These are phyloP conservation scores for Austroboletus novae-zelandiae DNA, from an alignment of 1,284 basidiomycete genomes.

Conservation along the genomic window DNA sequence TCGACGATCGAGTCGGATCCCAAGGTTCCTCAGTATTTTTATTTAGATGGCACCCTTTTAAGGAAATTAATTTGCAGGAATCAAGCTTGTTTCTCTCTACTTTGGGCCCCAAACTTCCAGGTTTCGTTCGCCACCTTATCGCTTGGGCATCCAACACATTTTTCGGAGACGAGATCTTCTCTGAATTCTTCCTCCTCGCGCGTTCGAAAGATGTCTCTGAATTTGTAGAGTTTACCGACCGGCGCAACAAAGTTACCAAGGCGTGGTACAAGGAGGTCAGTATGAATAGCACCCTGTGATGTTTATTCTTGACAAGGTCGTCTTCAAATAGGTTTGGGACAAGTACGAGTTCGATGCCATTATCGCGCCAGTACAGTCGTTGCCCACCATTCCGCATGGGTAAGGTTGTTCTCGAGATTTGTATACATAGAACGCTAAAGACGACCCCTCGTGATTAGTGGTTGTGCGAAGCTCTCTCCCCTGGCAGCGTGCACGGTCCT, in stretches of 20 bases:
- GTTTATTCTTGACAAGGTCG: background rate
- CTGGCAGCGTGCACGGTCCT: constrained; percentile 51
- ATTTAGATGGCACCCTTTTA: background rate
- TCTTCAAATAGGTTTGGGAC: constrained; percentile 57
- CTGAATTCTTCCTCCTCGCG: constrained; percentile 43
- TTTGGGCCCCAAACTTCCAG: constrained; percentile 60
- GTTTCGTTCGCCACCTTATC: constrained; percentile 48
- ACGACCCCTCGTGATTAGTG: constrained; percentile 32
- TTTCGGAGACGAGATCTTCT: constrained; percentile 57
- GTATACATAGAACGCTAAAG: background rate
- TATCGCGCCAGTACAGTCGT: constrained; percentile 70
- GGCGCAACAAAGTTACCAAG: constrained; percentile 50
- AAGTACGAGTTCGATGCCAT: constrained; percentile 69
- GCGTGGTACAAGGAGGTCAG: constrained; percentile 59
- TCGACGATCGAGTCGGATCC: constrained; percentile 70
- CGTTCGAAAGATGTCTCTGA: constrained; percentile 56
- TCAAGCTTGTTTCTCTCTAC: constrained; percentile 56
- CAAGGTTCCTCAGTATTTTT: constrained; percentile 39
- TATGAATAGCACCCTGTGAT: background rate
- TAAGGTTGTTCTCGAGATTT: constrained; percentile 27
- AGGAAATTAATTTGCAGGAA: constrained; percentile 39
- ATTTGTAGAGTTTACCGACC: constrained; percentile 46
- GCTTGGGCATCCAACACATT: constrained; percentile 49
- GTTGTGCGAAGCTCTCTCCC: constrained; percentile 51
- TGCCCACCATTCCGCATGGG: constrained; percentile 74